Conservation (phyloP, 805 yeast genomes). For the Yamadazyma sp. region DNA sequence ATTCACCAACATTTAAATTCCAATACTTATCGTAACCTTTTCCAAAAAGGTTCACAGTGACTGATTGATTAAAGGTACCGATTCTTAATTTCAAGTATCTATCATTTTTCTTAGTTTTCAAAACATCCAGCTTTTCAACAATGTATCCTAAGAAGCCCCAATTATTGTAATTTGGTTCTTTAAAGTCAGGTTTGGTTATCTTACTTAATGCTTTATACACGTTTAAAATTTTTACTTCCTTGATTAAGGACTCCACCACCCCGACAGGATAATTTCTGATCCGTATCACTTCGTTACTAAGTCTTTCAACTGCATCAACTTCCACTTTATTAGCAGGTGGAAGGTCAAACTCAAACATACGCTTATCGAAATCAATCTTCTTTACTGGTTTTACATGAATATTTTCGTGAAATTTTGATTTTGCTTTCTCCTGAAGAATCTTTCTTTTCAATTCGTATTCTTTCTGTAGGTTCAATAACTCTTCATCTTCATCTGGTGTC, state of each 20-base stretch:
- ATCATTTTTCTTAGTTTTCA: constrained; percentile 37
- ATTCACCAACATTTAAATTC: constrained; percentile 71
- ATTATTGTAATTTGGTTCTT: constrained; percentile 68
- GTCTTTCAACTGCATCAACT: constrained; percentile 19
- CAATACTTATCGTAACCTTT: constrained; percentile 67
- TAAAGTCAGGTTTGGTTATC: constrained; percentile 64
- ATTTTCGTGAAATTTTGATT: constrained; percentile 4
- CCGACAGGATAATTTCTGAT: constrained; percentile 45
- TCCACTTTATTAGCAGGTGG: constrained; percentile 1
- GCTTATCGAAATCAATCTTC: constrained; percentile 19
- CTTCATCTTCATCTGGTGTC: constrained; percentile 39
- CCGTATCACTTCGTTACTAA: constrained; percentile 18
- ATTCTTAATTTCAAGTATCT: constrained; percentile 62
- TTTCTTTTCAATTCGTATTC: constrained; percentile 28
- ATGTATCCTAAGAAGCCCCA: constrained; percentile 81
- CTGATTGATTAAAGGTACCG: constrained; percentile 62
- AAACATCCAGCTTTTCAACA: constrained; percentile 52
- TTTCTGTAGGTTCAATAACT: constrained; percentile 33
- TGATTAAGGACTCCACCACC: constrained; percentile 35
- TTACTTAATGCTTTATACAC: constrained; percentile 60
- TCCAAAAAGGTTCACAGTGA: constrained; percentile 64
- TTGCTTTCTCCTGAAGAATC: constrained; percentile 10
- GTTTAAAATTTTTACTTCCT: constrained; percentile 53
- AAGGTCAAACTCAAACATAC: constrained; percentile 24
- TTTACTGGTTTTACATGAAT: constrained; percentile 10